phyloP scores from a whole-genome alignment of 768 basidiomycete species.

The Pulveroboletus sp. region DNA sequence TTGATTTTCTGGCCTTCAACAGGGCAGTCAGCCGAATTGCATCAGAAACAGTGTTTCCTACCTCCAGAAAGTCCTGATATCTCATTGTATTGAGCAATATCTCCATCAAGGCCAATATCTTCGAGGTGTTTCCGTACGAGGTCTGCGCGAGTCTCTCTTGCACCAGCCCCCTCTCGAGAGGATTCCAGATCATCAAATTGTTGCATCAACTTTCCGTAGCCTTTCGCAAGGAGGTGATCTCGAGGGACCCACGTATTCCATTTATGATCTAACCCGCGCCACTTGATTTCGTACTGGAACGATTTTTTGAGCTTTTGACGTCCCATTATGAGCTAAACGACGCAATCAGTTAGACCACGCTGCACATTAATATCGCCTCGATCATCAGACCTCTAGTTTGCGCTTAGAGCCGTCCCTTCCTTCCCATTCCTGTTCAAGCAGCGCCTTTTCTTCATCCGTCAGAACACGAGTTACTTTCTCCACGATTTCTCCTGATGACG shows the following conservation, averaged over 20 bases:
- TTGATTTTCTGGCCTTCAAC: constrained; percentile 91
- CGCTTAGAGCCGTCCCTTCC: constrained; percentile 89
- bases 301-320: constrained; percentile 97
- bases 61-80: constrained; percentile 92
- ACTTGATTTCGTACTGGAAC: constrained; percentile 90
- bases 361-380: constrained; percentile 8
- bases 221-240: constrained; percentile 79
- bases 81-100: constrained; percentile 98
- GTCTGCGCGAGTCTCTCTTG: constrained; percentile 77
- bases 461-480: constrained; percentile 91
- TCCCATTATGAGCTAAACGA: constrained; percentile 72
- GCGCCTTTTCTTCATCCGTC: constrained; percentile 76
- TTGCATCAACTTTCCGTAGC: constrained; percentile 84
- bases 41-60: constrained; percentile 29
- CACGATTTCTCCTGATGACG: constrained; percentile 67
- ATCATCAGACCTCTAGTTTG: constrained; percentile 79
- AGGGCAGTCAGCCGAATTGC: constrained; percentile 10
- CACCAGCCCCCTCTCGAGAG: constrained; percentile 90
- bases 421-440: constrained; percentile 82
- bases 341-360: constrained; percentile 13
- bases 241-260: constrained; percentile 91
- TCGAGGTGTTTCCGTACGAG: constrained; percentile 89
- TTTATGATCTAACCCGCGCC: constrained; percentile 77
- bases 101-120: constrained; percentile 93
- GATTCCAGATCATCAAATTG: constrained; percentile 97